These are phyloP conservation scores for Cladosporium phlei DNA, from an alignment of 2,329 filamentous ascomycete genomes.

Conservation along the genomic window DNA sequence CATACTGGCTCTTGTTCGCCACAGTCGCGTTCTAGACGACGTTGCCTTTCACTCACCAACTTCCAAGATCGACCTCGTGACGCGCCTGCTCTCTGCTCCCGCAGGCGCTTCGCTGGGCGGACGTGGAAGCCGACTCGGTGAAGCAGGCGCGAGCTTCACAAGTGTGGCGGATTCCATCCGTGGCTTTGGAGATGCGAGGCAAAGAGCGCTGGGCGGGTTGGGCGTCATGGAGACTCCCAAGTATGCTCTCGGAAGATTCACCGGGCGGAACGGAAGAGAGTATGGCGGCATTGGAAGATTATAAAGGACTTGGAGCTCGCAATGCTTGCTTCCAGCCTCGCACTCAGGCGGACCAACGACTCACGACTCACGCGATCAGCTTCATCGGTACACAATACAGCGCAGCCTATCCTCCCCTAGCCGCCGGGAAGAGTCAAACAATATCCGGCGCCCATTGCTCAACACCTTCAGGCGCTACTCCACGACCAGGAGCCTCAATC, in stretches of 20 bases:
- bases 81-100: constrained; percentile 57
- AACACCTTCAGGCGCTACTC: too few species aligned
- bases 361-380: too few species aligned
- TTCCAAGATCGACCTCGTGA: constrained; percentile 64
- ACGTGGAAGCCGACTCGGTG: constrained; percentile 12
- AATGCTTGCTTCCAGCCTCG: too few species aligned
- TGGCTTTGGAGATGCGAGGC: constrained; percentile 29
- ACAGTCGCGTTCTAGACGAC: constrained; percentile 67
- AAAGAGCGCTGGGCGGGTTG: constrained; percentile 15
- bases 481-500: too few species aligned
- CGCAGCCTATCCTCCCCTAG: too few species aligned
- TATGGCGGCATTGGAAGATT: constrained; percentile 57
- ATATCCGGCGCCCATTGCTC: too few species aligned
- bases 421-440: too few species aligned
- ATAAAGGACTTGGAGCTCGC: too few species aligned
- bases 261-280: constrained; percentile 55
- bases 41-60: constrained; percentile 65
- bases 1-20: constrained; percentile 70
- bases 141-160: constrained; percentile 24
- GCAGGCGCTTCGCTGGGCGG: constrained; percentile 43
- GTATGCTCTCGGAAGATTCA: constrained; percentile 56
- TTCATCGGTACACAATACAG: too few species aligned
- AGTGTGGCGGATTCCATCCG: constrained; percentile 30
- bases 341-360: too few species aligned
- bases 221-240: constrained; percentile 34